These are phyloP conservation scores for Russula dissimulans DNA, from an alignment of 768 basidiomycete species.

Conservation along the genomic window DNA sequence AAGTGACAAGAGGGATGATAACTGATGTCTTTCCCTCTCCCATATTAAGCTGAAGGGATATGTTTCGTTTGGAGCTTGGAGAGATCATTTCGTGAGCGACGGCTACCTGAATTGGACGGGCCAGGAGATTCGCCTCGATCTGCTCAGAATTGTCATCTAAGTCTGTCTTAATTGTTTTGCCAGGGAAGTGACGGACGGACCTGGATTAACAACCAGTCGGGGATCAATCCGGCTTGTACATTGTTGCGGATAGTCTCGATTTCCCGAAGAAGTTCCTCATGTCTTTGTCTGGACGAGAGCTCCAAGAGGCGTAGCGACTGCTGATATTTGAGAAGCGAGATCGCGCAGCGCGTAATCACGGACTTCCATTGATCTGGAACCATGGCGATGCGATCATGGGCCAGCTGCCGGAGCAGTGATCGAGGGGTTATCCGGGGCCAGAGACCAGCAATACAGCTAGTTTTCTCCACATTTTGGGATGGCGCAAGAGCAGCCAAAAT, in stretches of 20 bases:
- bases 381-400: constrained; percentile 18
- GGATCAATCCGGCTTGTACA: background rate
- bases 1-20: constrained; percentile 39
- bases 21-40: constrained; percentile 48
- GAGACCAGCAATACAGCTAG: background rate
- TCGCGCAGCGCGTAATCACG: background rate
- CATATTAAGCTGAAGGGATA: constrained; percentile 45
- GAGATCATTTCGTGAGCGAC: constrained; percentile 41
- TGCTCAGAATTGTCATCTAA: constrained; percentile 14
- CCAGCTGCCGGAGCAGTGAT: constrained; percentile 16
- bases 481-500: background rate
- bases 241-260: background rate
- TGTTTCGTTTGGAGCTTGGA: constrained; percentile 30
- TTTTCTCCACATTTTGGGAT: background rate
- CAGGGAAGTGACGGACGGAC: background rate
- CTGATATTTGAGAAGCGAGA: background rate
- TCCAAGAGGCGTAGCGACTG: constrained; percentile 10
- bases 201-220: constrained; percentile 14
- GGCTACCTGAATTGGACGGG: constrained; percentile 34
- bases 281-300: background rate
- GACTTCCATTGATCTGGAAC: background rate
- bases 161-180: too few relatives aligned
- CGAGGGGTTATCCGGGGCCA: constrained; percentile 10
- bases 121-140: constrained; percentile 38
- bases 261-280: constrained; percentile 5